These are phyloP conservation scores for Lactarius hatsudake DNA, from an alignment of 768 basidiomycete genomes.

Conservation along the genomic window DNA sequence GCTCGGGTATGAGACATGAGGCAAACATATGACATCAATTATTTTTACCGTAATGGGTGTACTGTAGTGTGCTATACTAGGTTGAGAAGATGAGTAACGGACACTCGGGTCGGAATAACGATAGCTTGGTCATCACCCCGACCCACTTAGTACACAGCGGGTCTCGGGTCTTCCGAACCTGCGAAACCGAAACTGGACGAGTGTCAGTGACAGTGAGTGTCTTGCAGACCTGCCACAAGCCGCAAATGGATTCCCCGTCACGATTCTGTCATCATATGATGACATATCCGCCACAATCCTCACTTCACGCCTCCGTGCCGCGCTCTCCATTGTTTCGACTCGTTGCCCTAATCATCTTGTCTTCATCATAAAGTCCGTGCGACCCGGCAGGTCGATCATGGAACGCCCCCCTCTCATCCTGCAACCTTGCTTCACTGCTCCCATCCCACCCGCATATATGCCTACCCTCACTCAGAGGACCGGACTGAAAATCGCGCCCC, in stretches of 20 bases:
- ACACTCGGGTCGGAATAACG: too few relatives aligned
- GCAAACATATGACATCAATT: too few relatives aligned
- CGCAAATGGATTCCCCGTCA: too few relatives aligned
- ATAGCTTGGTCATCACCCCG: too few relatives aligned
- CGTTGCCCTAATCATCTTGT: not conserved
- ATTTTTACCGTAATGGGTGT: too few relatives aligned
- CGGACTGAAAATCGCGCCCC: conserved; percentile 61
- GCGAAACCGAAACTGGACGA: too few relatives aligned
- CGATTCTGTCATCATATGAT: not conserved
- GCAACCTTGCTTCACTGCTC: not conserved
- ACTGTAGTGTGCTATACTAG: too few relatives aligned
- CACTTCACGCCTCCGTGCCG: not conserved
- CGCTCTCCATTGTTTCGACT: not conserved
- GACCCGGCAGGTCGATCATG: not conserved
- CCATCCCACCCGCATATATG: not conserved
- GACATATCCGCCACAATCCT: conserved; percentile 1
- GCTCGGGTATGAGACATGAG: too few relatives aligned
- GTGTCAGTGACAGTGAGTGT: not conserved
- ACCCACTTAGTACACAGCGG: too few relatives aligned
- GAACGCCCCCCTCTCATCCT: not conserved
- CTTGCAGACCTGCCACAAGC: not conserved
- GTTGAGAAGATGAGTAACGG: too few relatives aligned
- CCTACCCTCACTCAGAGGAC: conserved; percentile 54
- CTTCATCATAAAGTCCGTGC: not conserved
- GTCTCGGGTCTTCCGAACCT: too few relatives aligned